Conservation (phyloP, 306 rosid species). For the Aeschynomene evenia region DNA sequence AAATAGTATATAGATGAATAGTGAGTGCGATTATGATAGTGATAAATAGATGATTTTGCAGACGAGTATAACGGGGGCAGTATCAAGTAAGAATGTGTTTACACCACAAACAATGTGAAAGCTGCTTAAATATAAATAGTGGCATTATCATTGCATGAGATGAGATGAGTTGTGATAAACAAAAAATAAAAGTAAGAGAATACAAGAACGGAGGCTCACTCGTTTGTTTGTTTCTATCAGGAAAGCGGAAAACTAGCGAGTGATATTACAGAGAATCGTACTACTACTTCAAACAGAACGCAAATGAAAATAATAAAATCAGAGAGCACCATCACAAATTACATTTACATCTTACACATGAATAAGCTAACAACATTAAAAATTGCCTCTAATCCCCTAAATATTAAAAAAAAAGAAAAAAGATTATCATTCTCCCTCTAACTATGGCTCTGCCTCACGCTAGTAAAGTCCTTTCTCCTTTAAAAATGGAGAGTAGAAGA, state of each 20-base stretch:
- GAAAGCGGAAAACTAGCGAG: neutral
- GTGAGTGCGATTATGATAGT: too few relatives aligned
- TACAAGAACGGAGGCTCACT: slow-evolving; percentile 8
- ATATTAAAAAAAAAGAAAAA: too few relatives aligned
- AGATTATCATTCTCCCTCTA: slow-evolving; percentile 36
- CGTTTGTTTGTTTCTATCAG: slow-evolving; percentile 3
- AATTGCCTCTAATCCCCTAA: slow-evolving; percentile 39
- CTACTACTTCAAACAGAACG: slow-evolving; percentile 31
- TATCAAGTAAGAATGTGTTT: too few relatives aligned
- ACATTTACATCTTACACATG: slow-evolving; percentile 51
- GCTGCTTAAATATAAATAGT: too few relatives aligned
- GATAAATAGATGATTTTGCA: too few relatives aligned
- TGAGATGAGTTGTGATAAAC: neutral
- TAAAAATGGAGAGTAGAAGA: slow-evolving; percentile 25
- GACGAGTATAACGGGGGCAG: too few relatives aligned
- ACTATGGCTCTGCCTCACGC: slow-evolving; percentile 34
- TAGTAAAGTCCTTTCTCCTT: too few relatives aligned
- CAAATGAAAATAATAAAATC: too few relatives aligned
- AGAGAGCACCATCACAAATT: slow-evolving; percentile 43
- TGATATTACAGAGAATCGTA: slow-evolving; percentile 34
- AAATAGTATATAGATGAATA: too few relatives aligned
- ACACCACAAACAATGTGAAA: too few relatives aligned
- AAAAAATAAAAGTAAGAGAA: neutral
- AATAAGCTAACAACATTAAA: slow-evolving; percentile 33
- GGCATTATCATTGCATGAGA: neutral